Conservation (phyloP, 257 asterid species). For the Marsdenia floribunda region DNA sequence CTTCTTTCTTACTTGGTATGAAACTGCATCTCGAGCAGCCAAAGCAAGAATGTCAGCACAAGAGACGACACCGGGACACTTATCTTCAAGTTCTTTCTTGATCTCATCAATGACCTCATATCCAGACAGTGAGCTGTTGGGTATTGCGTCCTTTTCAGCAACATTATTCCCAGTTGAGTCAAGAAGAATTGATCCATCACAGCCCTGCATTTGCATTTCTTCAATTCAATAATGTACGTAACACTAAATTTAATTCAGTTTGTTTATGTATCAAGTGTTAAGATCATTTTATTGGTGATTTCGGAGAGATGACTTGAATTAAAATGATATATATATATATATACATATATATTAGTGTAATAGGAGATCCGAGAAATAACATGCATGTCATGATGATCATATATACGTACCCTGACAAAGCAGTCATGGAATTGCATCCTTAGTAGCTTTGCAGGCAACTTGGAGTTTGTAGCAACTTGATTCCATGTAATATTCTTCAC, state of each 20-base stretch:
- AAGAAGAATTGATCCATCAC: constrained; percentile 32
- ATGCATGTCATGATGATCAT: too few relatives aligned
- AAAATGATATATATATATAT: too few relatives aligned
- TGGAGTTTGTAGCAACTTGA: constrained; percentile 10
- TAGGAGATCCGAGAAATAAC: too few relatives aligned
- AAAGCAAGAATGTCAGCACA: constrained; percentile 34
- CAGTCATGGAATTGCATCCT: constrained; percentile 40
- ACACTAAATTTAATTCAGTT: too few relatives aligned
- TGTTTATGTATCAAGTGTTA: too few relatives aligned
- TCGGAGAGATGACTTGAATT: too few relatives aligned
- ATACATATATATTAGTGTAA: too few relatives aligned
- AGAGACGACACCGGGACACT: constrained; percentile 24
- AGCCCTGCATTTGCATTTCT: too few relatives aligned
- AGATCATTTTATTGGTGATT: too few relatives aligned
- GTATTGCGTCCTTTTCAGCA: constrained; percentile 25
- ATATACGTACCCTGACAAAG: constrained; percentile 21
- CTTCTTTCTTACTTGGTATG: constrained; percentile 20
- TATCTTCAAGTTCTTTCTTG: constrained; percentile 21
- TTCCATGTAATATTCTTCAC: constrained; percentile 22
- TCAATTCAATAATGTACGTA: too few relatives aligned
- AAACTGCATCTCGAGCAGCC: constrained; percentile 25
- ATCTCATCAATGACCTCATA: constrained; percentile 32
- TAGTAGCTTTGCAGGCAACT: constrained; percentile 27
- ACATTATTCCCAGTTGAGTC: constrained; percentile 15
- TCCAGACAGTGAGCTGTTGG: constrained; percentile 20